Base-by-base conservation (phyloP, 1,139 yeast genomes). In the Dujonia santamariae region DNA sequence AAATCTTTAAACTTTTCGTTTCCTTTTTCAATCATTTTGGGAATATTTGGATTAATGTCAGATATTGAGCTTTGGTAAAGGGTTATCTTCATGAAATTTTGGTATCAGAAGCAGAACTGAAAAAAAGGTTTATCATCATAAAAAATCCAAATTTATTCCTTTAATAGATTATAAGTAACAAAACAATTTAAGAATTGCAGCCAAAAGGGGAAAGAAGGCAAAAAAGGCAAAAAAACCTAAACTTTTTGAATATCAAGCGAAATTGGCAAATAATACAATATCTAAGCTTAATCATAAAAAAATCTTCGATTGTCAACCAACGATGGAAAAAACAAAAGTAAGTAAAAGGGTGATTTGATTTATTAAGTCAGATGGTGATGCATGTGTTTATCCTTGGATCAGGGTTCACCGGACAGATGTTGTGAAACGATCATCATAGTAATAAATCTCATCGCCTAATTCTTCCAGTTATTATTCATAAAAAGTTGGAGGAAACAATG, bases 81-180 rank as follows among this genome's bases (percentile, higher is more conserved):
- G 61, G 72, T 67, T 80, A 68, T 82, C 90, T 82, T 82, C 90
- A 75, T 62, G 53, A 59, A 58, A 46, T 54, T 50, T 56, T 67
- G 68, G 76, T 77, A 72, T 83, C 92, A 83, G 92, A 83, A 83
- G 92, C 92, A 83, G 92, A 83, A 83, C 92, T 83, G 92, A 79
- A 69, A 58, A 55, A 38, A 52, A 54, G 48, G 63, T 63, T 63
- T 74, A 59, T 81, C 88, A 81, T 81, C 87, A 77, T 61, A 40
- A 48, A 47, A 54, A 46, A 36, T 31, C 12, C 26, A 30, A 20
- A 21, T n/a, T n/a, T n/a, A n/a, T n/a, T n/a, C n/a, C n/a, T n/a
- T n/a, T n/a, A n/a, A n/a, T n/a, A n/a, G n/a, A n/a, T n/a, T n/a
- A n/a, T n/a, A n/a, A n/a, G n/a, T n/a, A n/a, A n/a, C n/a, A n/a